Evolutionary conservation across 805 yeast species (phyloP), one percentile per base, ranked within the genome.

Genomic region (Isabelozyma rhagii): DNA sequence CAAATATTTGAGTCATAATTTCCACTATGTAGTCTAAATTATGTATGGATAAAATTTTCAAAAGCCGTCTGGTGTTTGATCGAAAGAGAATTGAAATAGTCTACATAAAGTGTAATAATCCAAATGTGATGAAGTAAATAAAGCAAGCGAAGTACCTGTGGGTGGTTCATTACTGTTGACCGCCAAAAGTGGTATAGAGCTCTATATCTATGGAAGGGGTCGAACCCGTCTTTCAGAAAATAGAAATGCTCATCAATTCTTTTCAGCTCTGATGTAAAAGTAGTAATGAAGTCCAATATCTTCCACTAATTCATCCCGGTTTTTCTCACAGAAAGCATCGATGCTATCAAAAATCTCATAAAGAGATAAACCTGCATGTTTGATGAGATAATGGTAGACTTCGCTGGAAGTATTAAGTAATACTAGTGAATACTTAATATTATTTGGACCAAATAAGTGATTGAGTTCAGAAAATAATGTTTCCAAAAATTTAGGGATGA

Each of bases 291-390:
- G 43, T 17, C 46, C 48, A 6, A 43, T 57, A 8, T 54, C 55
- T 14, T 47, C 38, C 8, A 42, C 40, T 7, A 52, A 44, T 13
- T 51, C 56, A 0, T 44, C 51, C 17, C 56, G 61, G 42, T 57
- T 60, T 10, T 52, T 50, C 27, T 52, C 51, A 48, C 69, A 65
- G 45, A 51, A 68, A 7, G 55, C 64, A 39, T 67, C 67, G 15
- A 68, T 48, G 38, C 62, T 58, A n/a, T 71, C 75, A 21, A 62
- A 55, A 50, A 63, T 60, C 53, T 71, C 77, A 47, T 62, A 63
- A n/a, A 67, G 47, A 41, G 57, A 55, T 44, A 72, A 50, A 2
- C 63, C 64, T 11, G 58, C 58, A 45, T 67, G 68, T 36, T 60
- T 64, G 10, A 64, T 55, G 39, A 72, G 53, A 49, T 59, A 72